Evolutionary conservation across 129 eudicot species (phyloP).

Genomic region (Glebionis coronaria): DNA sequence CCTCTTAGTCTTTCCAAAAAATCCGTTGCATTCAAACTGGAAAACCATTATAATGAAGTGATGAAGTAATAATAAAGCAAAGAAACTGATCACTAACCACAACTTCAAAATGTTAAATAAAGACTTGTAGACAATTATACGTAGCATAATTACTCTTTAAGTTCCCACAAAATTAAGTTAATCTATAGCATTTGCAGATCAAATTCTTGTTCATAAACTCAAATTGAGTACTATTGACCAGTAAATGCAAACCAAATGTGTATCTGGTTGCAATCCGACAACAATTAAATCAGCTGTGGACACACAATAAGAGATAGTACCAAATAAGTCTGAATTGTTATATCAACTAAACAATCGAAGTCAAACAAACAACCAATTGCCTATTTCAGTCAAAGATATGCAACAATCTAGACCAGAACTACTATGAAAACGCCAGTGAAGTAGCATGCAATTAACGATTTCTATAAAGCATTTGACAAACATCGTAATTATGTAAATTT

Average conservation of each 20-base stretch:
- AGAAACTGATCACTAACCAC: slow-evolving; percentile 2
- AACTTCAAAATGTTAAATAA: background rate
- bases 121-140: background rate
- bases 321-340: background rate
- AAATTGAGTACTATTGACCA: background rate
- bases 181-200: background rate
- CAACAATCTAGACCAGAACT: background rate
- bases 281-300: background rate
- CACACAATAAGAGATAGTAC: background rate
- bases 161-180: background rate
- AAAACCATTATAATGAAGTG: slow-evolving; percentile 5
- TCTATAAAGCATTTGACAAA: background rate
- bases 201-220: background rate
- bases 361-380: slow-evolving; percentile 19
- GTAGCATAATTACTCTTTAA: background rate
- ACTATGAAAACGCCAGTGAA: background rate
- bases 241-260: too few relatives aligned
- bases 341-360: background rate
- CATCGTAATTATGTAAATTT: slow-evolving; percentile 14
- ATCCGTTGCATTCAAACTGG: slow-evolving; percentile 80
- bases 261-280: background rate
- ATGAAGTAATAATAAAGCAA: background rate
- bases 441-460: slow-evolving; percentile 8
- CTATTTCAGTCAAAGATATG: slow-evolving; percentile 7
- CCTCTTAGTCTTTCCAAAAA: slow-evolving; percentile 87